Conservation (phyloP, 202 grass and related monocot species). For the Cymbopogon flexuosus region DNA sequence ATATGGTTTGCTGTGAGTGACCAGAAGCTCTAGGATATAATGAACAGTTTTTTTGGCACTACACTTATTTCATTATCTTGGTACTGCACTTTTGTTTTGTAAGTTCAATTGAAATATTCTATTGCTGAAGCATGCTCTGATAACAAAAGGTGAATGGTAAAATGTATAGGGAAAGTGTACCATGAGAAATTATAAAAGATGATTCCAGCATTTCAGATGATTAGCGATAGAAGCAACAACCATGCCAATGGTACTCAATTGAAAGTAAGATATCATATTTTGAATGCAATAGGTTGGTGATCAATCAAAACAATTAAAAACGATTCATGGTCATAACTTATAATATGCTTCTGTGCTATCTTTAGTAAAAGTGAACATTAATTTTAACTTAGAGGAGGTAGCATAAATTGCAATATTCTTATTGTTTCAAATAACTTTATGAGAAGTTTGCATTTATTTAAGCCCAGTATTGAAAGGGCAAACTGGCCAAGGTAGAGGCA, state of each 20-base stretch:
- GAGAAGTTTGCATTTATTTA: not conserved
- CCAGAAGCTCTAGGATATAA: not conserved
- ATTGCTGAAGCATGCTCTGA: not conserved
- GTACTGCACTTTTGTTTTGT: not conserved
- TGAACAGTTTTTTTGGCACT: not conserved
- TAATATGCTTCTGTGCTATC: constrained; percentile 4
- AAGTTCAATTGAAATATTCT: not conserved
- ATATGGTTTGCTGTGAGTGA: not conserved
- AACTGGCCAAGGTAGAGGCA: not conserved
- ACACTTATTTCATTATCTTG: not conserved
- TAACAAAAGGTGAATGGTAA: not conserved
- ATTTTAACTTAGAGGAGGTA: not conserved
- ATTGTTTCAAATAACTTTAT: not conserved
- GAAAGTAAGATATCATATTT: not conserved
- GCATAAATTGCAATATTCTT: not conserved
- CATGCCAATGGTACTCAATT: not conserved
- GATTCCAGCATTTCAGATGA: not conserved
- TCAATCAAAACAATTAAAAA: not conserved
- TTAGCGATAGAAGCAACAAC: not conserved
- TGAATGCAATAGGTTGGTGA: not conserved
- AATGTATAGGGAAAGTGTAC: not conserved
- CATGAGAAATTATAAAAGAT: not conserved
- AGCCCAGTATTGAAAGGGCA: not conserved
- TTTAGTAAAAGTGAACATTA: constrained; percentile 7
- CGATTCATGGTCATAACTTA: not conserved